Evolutionary conservation across 1,284 basidiomycete genomes (phyloP).

Genomic region (Porogramme epimiltina): DNA sequence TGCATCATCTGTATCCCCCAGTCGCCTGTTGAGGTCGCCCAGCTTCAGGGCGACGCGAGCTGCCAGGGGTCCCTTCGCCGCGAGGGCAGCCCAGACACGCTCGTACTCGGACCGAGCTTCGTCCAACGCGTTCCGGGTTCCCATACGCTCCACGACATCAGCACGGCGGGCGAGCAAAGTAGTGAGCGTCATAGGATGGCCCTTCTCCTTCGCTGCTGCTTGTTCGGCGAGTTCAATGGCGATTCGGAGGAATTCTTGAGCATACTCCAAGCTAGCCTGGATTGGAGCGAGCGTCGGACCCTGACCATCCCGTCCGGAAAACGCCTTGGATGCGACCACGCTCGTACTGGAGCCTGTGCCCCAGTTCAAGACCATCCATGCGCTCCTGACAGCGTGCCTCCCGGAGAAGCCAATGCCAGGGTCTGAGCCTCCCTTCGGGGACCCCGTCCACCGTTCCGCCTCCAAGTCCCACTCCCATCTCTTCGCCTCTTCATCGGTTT

Average conservation of each 20-base stretch:
- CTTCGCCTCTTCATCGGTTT: conserved; percentile 53
- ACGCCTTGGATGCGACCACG: conserved; percentile 41
- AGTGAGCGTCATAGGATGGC: conserved; percentile 54
- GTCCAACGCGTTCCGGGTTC: conserved; percentile 52
- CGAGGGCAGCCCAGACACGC: conserved; percentile 55
- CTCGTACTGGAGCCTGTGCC: conserved; percentile 53
- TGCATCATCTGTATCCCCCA: conserved; percentile 56
- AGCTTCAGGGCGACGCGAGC: conserved; percentile 66
- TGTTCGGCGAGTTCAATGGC: conserved; percentile 51
- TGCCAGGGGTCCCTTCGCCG: conserved; percentile 43
- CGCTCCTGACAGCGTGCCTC: conserved; percentile 68
- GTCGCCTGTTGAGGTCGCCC: conserved; percentile 60
- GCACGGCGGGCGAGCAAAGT: conserved; percentile 69
- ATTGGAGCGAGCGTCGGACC: conserved; percentile 45
- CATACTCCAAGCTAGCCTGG: conserved; percentile 53
- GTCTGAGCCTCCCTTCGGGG: conserved; percentile 71
- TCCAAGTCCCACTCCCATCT: conserved; percentile 79
- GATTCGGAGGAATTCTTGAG: conserved; percentile 56
- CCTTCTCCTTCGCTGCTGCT: conserved; percentile 34
- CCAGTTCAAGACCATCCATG: conserved; percentile 81
- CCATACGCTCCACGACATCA: conserved; percentile 68
- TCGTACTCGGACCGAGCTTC: conserved; percentile 67
- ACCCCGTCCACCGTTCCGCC: conserved; percentile 75
- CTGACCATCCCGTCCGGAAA: conserved; percentile 36
- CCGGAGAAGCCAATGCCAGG: conserved; percentile 66